phyloP scores from a whole-genome alignment of 2,329 filamentous ascomycete species.

The Fusarium bulbicola region DNA sequence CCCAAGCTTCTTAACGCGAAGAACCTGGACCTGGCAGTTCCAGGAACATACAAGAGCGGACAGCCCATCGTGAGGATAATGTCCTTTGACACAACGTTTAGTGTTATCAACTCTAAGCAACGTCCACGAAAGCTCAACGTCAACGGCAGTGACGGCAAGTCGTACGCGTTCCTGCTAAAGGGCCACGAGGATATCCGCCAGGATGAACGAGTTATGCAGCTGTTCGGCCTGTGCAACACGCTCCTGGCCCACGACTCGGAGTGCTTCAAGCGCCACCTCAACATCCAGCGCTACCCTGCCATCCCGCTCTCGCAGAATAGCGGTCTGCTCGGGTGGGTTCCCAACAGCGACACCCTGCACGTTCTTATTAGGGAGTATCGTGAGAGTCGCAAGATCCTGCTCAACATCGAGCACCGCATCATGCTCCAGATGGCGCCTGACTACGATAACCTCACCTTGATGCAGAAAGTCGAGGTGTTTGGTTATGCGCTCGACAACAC shows the following conservation, averaged over 20 bases:
- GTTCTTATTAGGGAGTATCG: conserved; percentile 97
- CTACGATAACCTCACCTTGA: conserved; percentile 96
- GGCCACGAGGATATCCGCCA: conserved; percentile 99
- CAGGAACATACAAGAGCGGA: conserved; percentile 88
- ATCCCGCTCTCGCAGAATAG: conserved; percentile 97
- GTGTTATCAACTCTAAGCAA: conserved; percentile 96
- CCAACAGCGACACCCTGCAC: conserved; percentile 96
- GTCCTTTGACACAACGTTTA: conserved; percentile 89
- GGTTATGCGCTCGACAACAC: conserved; percentile 99
- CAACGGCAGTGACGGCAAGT: conserved; percentile 86
- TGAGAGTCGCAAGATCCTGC: conserved; percentile 93
- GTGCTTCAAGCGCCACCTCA: conserved; percentile 95
- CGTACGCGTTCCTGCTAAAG: conserved; percentile 92
- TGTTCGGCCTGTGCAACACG: conserved; percentile 98
- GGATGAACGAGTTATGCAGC: conserved; percentile 98
- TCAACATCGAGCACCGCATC: conserved; percentile 99
- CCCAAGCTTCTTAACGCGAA: conserved; percentile 88
- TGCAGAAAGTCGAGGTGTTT: conserved; percentile 99
- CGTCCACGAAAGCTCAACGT: conserved; percentile 89
- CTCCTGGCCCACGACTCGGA: conserved; percentile 93
- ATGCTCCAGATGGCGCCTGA: conserved; percentile 99
- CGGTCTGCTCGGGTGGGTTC: conserved; percentile 94
- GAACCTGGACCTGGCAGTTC: conserved; percentile 92
- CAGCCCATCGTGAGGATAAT: conserved; percentile 83
- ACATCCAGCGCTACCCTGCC: conserved; percentile 95